Evolutionary conservation across 73 alveolate species (phyloP), one percentile per base, ranked within the genome.

Genomic region (Symbiodinium natans): DNA sequence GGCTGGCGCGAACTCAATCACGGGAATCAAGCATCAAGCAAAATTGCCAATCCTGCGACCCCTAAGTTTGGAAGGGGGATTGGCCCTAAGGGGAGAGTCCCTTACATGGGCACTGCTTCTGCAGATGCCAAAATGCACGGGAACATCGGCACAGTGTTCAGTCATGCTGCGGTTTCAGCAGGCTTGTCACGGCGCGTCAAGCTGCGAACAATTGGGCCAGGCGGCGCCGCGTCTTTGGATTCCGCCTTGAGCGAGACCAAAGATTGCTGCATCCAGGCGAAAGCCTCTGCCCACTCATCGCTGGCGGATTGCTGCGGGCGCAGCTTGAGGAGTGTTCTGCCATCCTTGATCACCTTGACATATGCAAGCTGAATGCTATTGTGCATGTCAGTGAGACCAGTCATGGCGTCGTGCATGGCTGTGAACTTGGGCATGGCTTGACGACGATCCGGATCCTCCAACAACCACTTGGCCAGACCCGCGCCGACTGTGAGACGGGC

Each of bases 391-490:
- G 19, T 41, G 3, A 41, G 74, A 29, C 19, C 40, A 41, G 36
- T 27, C 92, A 83, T 83, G n/a, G 36, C n/a, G 17, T 83, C 74
- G 31, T 83, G 92, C 42, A 83, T 38, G 27, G 36, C 23, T n/a
- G 41, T n/a, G 74, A 83, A 83, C 42, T 41, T 42, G 29, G 92
- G 92, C 73, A 83, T 83, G n/a, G 74, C 92, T 29, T 83, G 75
- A 0, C 42, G 39, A 5, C 92, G 73, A 19, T 29, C 93, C 52
- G 56, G 82, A 13, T 34, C 46, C 29, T 84, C 23, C 92, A 83
- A 29, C 29, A 83, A 56, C 93, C 93, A 84, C 82, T 84, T 41
- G 82, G 93, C 93, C 82, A 84, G 52, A n/a, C 39, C 93, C 31
- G 93, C 93, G 9, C 54, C 93, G 2, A 84, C 82, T 3, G 80